phyloP scores from a whole-genome alignment of 306 rosid species.

The Castanea crenata region DNA sequence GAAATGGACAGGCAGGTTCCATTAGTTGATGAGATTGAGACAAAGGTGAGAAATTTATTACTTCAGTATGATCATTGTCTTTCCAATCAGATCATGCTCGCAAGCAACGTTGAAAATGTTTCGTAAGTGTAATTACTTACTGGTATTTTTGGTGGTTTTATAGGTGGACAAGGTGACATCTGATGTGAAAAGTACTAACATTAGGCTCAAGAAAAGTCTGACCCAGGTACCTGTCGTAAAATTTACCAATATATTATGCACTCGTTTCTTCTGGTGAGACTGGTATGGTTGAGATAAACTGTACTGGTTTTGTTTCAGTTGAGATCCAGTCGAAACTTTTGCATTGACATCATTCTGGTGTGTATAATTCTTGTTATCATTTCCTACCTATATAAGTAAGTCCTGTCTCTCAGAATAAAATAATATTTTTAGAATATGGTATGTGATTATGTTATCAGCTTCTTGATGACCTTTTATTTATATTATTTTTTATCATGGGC shows the following conservation, averaged over 20 bases:
- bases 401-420: conserved; percentile 4
- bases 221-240: conserved; percentile 46
- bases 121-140: conserved; percentile 8
- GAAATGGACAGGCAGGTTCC: conserved; percentile 92
- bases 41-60: conserved; percentile 49
- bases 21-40: conserved; percentile 74
- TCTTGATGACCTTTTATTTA: neutral
- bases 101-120: neutral
- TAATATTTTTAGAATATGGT: neutral
- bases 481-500: neutral
- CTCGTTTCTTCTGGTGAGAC: neutral
- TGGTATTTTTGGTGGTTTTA: conserved; percentile 17
- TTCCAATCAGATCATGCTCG: conserved; percentile 2
- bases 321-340: conserved; percentile 86
- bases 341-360: conserved; percentile 75
- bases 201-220: conserved; percentile 71
- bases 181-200: conserved; percentile 63
- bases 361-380: conserved; percentile 75
- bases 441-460: conserved; percentile 7
- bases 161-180: conserved; percentile 71
- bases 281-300: conserved; percentile 14
- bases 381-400: conserved; percentile 73
- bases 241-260: conserved; percentile 1
- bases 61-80: neutral
- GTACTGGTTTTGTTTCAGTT: conserved; percentile 45